Evolutionary conservation across 2,329 filamentous ascomycete genomes (phyloP).

Genomic region (Aspergillus fructus): DNA sequence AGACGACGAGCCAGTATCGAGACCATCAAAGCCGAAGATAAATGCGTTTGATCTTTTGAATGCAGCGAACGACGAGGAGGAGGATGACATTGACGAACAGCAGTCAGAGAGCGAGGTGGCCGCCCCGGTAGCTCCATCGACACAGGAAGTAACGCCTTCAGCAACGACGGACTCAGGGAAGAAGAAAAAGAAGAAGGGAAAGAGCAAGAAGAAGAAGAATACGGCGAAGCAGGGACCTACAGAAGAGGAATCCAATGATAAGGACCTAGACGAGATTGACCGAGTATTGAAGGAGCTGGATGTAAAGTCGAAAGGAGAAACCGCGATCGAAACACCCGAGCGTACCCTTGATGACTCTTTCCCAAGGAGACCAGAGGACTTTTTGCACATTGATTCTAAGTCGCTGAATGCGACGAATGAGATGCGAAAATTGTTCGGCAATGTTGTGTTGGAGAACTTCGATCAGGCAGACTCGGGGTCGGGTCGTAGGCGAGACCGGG

Average conservation of each 20-base stretch:
- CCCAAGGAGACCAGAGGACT: conserved; percentile 45
- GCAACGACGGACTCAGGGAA: conserved; percentile 21
- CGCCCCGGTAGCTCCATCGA: conserved; percentile 13
- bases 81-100: conserved; percentile 38
- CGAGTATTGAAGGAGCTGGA: conserved; percentile 60
- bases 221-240: conserved; percentile 38
- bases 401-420: conserved; percentile 86
- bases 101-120: conserved; percentile 26
- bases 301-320: conserved; percentile 33
- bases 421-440: conserved; percentile 76
- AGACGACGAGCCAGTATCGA: conserved; percentile 38
- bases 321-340: conserved; percentile 32
- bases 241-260: conserved; percentile 25
- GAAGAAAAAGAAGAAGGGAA: conserved; percentile 56
- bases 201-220: conserved; percentile 62
- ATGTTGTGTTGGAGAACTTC: conserved; percentile 60
- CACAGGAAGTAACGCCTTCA: conserved; percentile 21
- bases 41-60: conserved; percentile 58
- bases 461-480: conserved; percentile 49
- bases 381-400: conserved; percentile 65
- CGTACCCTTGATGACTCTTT: conserved; percentile 34
- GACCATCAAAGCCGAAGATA: conserved; percentile 41
- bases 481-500: conserved; percentile 56
- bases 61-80: conserved; percentile 39
- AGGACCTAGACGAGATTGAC: conserved; percentile 64